Evolutionary conservation across 441 rosid species (phyloP).

Genomic region (Viola pubescens): DNA sequence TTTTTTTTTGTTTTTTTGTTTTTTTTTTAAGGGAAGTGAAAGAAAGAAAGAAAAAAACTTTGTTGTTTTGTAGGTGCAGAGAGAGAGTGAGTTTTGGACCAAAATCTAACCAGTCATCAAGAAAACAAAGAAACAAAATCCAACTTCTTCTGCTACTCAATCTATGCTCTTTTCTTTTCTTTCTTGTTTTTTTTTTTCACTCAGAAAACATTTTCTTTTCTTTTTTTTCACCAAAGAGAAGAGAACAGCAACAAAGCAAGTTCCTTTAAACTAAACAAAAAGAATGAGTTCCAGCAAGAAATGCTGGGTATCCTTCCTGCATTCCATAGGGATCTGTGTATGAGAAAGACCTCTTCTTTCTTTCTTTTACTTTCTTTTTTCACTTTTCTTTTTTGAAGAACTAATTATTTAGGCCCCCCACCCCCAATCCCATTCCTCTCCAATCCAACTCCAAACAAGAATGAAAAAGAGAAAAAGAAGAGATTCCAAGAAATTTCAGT

Average conservation of each 20-base stretch:
- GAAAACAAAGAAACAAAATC: constrained; percentile 23
- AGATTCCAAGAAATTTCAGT: background rate
- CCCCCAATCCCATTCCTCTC: background rate
- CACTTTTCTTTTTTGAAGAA: background rate
- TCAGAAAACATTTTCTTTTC: constrained; percentile 23
- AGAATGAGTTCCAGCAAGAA: constrained; percentile 60
- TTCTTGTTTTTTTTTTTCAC: constrained; percentile 13
- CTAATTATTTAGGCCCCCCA: background rate
- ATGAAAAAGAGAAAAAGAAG: background rate
- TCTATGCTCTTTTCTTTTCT: constrained; percentile 22
- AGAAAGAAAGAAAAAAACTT: too few species aligned
- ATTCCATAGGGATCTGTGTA: constrained; percentile 91
- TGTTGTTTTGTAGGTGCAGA: constrained; percentile 22
- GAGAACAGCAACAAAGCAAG: constrained; percentile 36
- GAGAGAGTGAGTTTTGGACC: constrained; percentile 10
- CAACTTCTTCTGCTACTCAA: constrained; percentile 35
- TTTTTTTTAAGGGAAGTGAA: background rate
- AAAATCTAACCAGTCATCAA: constrained; percentile 30
- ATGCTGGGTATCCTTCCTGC: constrained; percentile 49
- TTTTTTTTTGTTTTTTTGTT: background rate
- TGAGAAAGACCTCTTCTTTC: constrained; percentile 61
- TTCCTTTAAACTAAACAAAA: constrained; percentile 63
- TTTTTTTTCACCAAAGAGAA: background rate
- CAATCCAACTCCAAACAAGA: too few species aligned
- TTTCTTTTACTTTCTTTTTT: constrained; percentile 11